Percentiles rank a stretch among this genome's conserved stretches.
Conservation (phyloP, 1,139 yeast genomes). For the Hemisphaericaspora xylofermentans region DNA sequence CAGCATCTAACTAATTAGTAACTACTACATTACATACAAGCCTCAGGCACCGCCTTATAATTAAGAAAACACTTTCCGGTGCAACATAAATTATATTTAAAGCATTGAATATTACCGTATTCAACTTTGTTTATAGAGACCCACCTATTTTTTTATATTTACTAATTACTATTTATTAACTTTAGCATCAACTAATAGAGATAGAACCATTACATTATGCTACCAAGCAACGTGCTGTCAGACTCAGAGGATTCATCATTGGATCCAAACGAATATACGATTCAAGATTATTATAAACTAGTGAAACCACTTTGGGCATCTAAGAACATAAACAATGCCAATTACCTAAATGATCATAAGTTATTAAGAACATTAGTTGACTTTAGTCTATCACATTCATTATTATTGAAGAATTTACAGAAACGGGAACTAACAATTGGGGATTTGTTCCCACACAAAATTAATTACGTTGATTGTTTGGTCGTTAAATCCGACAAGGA, state of each 20-base stretch:
- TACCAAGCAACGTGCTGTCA: conserved; percentile 9
- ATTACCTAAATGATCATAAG: conserved; percentile 22
- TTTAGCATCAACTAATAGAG: background rate
- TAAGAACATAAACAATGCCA: conserved; percentile 12
- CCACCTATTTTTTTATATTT: too few relatives aligned
- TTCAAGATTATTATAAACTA: conserved; percentile 24
- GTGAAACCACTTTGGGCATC: conserved; percentile 22
- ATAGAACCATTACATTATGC: background rate
- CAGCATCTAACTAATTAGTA: too few relatives aligned
- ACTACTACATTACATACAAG: too few relatives aligned
- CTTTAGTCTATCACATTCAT: conserved; percentile 25
- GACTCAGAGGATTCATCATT: conserved; percentile 16
- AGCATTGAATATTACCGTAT: too few relatives aligned
- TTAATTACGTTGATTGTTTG: conserved; percentile 14
- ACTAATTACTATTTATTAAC: background rate
- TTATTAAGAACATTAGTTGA: conserved; percentile 29
- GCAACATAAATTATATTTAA: too few relatives aligned
- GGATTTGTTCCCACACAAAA: conserved; percentile 19
- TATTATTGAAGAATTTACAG: conserved; percentile 22
- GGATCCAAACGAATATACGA: conserved; percentile 18
- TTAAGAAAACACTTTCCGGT: too few relatives aligned
- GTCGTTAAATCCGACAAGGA: conserved; percentile 8
- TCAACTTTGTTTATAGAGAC: too few relatives aligned
- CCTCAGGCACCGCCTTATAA: too few relatives aligned
- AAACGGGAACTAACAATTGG: conserved; percentile 25